phyloP scores from a whole-genome alignment of 225 moss, liverwort and hornwort species.

The Lunularia cruciata region DNA sequence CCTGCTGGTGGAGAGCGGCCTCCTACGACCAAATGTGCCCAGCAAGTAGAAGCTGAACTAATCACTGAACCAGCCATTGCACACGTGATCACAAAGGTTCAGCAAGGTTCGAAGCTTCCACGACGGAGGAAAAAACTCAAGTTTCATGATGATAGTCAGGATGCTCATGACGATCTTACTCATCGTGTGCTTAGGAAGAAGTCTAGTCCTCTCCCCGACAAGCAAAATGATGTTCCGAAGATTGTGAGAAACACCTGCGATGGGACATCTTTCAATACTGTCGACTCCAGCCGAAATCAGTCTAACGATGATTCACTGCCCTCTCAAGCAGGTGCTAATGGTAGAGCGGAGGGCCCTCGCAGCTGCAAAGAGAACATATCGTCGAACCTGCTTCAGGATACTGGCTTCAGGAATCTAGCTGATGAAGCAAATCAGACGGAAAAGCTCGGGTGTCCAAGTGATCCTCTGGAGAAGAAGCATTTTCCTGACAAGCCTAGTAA shows the following conservation, averaged over 20 bases:
- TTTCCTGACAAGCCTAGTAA: not conserved
- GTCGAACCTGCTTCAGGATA: not conserved
- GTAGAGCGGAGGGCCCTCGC: too few species aligned
- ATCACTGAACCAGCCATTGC: not conserved
- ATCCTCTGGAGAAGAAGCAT: not conserved
- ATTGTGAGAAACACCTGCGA: not conserved
- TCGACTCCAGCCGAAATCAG: constrained; percentile 14
- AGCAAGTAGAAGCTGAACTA: not conserved
- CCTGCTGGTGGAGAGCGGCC: constrained; percentile 19
- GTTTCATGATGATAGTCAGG: constrained; percentile 36
- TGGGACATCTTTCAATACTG: constrained; percentile 11
- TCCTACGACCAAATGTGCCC: not conserved
- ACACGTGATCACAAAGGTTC: not conserved
- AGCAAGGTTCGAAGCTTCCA: constrained; percentile 22
- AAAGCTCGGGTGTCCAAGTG: not conserved
- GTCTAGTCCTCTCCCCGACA: constrained; percentile 2
- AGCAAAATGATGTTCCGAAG: constrained; percentile 17
- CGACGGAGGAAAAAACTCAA: constrained; percentile 35
- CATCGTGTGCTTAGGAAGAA: not conserved
- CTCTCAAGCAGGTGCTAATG: not conserved
- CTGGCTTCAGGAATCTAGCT: not conserved
- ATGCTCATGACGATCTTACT: constrained; percentile 9
- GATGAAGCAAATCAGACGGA: not conserved
- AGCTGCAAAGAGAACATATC: constrained; percentile 24
- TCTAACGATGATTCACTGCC: not conserved